Evolutionary conservation across 768 basidiomycete genomes (phyloP).

Genomic region (Coprinellus aureogranulatus): DNA sequence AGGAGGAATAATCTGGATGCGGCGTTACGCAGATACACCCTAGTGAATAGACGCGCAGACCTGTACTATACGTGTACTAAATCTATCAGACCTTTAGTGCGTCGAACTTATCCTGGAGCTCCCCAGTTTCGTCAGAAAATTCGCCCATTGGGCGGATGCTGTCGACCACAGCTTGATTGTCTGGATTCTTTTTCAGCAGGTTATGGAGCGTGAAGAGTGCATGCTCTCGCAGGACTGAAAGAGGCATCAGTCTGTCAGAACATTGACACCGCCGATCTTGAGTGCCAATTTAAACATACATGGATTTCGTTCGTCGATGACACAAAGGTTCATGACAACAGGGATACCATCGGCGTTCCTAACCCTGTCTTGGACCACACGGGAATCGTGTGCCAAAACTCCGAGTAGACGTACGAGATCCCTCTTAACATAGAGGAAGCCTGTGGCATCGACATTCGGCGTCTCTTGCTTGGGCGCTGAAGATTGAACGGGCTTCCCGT

Average conservation of each 20-base stretch:
- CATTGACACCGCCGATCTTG: slow-evolving; percentile 6
- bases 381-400: slow-evolving; percentile 63
- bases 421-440: slow-evolving; percentile 82
- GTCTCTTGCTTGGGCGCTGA: slow-evolving; percentile 24
- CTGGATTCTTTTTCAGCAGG: slow-evolving; percentile 69
- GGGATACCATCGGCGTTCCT: slow-evolving; percentile 72
- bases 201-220: slow-evolving; percentile 83
- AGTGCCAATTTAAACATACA: slow-evolving; percentile 54
- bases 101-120: slow-evolving; percentile 41
- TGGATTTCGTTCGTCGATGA: slow-evolving; percentile 87
- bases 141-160: slow-evolving; percentile 62
- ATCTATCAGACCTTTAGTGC: slow-evolving; percentile 27
- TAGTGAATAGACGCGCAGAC: no score
- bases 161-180: slow-evolving; percentile 79
- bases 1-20: slow-evolving; percentile 50
- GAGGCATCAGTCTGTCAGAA: slow-evolving; percentile 8
- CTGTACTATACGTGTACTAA: background rate
- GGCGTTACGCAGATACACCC: background rate
- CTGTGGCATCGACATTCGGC: slow-evolving; percentile 40
- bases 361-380: slow-evolving; percentile 69
- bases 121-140: slow-evolving; percentile 53
- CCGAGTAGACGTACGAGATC: slow-evolving; percentile 90
- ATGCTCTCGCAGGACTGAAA: slow-evolving; percentile 83
- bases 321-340: slow-evolving; percentile 84
- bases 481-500: slow-evolving; percentile 57